Conservation (phyloP, 2,329 filamentous ascomycete genomes). For the Pseudogymnoascus pannorum region DNA sequence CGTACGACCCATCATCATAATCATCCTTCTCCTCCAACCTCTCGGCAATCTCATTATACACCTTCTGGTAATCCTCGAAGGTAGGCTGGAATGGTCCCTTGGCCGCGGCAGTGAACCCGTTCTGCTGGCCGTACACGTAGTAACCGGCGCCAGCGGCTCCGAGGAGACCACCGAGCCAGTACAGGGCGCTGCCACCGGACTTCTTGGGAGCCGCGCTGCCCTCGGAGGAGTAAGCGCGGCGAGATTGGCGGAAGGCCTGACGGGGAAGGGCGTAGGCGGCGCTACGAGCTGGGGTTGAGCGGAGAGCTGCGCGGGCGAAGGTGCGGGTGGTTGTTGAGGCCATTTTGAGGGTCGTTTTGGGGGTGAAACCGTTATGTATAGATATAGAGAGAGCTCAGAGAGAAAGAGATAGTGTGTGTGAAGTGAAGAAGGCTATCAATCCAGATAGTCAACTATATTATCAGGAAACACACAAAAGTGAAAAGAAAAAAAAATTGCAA, state of each 20-base stretch:
- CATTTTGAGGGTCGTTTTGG: slow-evolving; percentile 24
- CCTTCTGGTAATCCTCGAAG: slow-evolving; percentile 86
- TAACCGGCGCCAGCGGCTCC: slow-evolving; percentile 55
- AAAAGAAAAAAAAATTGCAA: too few species aligned
- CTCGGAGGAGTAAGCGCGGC: slow-evolving; percentile 73
- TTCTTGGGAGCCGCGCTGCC: slow-evolving; percentile 50
- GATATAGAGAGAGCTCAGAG: too few species aligned
- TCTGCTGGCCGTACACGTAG: slow-evolving; percentile 56
- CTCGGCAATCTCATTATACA: slow-evolving; percentile 81
- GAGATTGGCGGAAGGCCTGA: slow-evolving; percentile 65
- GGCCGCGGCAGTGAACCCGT: slow-evolving; percentile 36
- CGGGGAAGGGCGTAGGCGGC: slow-evolving; percentile 52
- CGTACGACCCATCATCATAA: slow-evolving; percentile 95
- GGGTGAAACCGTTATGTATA: too few species aligned
- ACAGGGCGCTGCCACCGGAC: slow-evolving; percentile 41
- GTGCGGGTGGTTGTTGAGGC: slow-evolving; percentile 30
- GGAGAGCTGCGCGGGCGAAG: slow-evolving; percentile 33
- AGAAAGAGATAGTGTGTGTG: not conserved
- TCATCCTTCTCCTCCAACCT: slow-evolving; percentile 82
- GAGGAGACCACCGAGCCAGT: slow-evolving; percentile 52
- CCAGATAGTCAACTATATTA: not conserved
- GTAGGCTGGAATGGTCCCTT: slow-evolving; percentile 60
- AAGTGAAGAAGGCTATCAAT: not conserved
- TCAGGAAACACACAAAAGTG: not conserved
- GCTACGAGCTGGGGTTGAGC: slow-evolving; percentile 38